Conservation (phyloP, 441 rosid genomes). For the Gossypium aridum region DNA sequence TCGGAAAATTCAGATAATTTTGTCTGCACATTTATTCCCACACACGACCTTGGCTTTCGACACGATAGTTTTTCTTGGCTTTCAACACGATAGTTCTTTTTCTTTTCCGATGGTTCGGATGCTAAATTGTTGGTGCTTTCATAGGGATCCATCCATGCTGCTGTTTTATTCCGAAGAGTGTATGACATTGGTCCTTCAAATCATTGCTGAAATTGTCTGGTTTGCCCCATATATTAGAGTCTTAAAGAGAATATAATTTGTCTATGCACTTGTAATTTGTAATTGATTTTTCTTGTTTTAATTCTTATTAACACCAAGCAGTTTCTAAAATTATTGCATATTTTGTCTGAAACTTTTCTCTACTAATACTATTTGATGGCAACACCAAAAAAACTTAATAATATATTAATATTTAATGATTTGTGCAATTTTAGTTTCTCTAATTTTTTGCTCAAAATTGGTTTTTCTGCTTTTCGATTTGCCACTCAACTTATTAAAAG, state of each 20-base stretch:
- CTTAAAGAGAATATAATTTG: neutral
- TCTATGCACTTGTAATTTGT: neutral
- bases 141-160: neutral
- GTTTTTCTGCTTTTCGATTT: too few species aligned
- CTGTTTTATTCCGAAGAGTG: neutral
- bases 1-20: slow-evolving; percentile 33
- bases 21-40: neutral
- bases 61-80: neutral
- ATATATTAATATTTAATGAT: too few species aligned
- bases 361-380: neutral
- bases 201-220: neutral
- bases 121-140: neutral
- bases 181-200: neutral
- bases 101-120: neutral
- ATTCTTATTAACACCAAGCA: neutral
- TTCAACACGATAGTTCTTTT: too few species aligned
- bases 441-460: too few species aligned
- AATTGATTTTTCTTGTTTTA: neutral
- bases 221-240: neutral
- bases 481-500: too few species aligned
- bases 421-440: too few species aligned
- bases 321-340: neutral
- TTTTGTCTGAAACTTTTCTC: neutral
- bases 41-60: neutral
- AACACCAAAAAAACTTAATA: neutral